phyloP scores from a whole-genome alignment of 2,329 filamentous ascomycete genomes.

The Colletotrichum liriopes region DNA sequence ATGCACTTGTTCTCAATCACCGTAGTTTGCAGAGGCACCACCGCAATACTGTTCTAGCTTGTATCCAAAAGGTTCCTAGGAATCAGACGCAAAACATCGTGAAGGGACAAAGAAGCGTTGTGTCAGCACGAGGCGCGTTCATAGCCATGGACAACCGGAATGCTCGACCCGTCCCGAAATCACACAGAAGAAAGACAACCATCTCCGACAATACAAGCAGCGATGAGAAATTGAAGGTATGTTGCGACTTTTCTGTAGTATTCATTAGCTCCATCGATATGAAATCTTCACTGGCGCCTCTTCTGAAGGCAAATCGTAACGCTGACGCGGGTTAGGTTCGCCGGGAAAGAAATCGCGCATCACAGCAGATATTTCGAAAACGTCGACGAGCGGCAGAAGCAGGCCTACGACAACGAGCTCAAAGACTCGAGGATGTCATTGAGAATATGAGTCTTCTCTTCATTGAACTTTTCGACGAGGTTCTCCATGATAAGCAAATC shows the following conservation, averaged over 20 bases:
- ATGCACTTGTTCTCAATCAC: not conserved
- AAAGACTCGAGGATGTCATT: not conserved
- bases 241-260: not conserved
- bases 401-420: not conserved
- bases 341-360: not conserved
- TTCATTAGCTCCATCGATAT: not conserved
- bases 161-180: not conserved
- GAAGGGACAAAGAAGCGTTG: not conserved
- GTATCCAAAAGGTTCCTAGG: not conserved
- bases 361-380: conserved; percentile 3
- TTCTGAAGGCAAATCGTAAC: no score
- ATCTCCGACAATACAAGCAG: not conserved
- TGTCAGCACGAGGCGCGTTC: not conserved
- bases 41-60: not conserved
- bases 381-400: not conserved
- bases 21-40: not conserved
- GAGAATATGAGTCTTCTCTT: conserved; percentile 6
- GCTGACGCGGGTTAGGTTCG: not conserved
- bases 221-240: not conserved
- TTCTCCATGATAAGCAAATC: not conserved
- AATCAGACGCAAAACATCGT: not conserved
- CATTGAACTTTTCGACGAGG: conserved; percentile 2
- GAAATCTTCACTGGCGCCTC: not conserved
- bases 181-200: not conserved
- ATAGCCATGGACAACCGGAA: not conserved